Percentiles rank a stretch among this genome's conserved stretches.
These are phyloP conservation scores for Cladosporium sp. DNA, from an alignment of 2,329 filamentous ascomycete genomes.

Conservation along the genomic window DNA sequence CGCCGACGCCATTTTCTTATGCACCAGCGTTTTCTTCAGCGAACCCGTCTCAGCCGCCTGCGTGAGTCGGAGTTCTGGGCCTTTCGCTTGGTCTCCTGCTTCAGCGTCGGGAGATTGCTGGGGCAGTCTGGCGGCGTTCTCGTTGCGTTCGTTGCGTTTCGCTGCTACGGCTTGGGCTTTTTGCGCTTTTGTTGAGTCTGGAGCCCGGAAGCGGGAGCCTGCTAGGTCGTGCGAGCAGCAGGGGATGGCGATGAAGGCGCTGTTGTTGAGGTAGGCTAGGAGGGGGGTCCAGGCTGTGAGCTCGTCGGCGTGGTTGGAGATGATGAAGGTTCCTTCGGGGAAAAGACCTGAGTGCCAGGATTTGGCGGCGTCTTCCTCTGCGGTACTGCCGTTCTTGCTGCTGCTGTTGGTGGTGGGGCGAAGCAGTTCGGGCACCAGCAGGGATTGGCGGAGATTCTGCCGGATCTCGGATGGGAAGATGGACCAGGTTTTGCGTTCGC, in stretches of 20 bases:
- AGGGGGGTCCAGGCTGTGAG: constrained; percentile 94
- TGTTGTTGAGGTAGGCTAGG: constrained; percentile 67
- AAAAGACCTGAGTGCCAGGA: constrained; percentile 59
- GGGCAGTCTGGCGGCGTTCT: constrained; percentile 15
- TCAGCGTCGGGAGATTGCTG: constrained; percentile 17
- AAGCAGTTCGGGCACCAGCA: constrained; percentile 55
- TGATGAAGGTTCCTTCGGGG: constrained; percentile 72
- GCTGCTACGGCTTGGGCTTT: constrained; percentile 13
- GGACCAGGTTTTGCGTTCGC: constrained; percentile 78
- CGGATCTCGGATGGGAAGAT: constrained; percentile 56
- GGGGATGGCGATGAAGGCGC: constrained; percentile 86
- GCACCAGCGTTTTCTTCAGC: constrained; percentile 25
- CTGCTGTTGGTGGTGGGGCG: constrained; percentile 8
- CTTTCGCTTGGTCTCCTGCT: not conserved
- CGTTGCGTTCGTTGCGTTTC: constrained; percentile 16
- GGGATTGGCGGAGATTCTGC: constrained; percentile 51
- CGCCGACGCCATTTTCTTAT: constrained; percentile 54
- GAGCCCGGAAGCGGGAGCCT: constrained; percentile 67
- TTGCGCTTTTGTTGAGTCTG: constrained; percentile 17
- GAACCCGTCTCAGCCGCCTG: constrained; percentile 33
- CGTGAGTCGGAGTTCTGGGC: not conserved
- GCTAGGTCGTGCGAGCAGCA: constrained; percentile 89
- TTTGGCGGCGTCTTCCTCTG: constrained; percentile 7
- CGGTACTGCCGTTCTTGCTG: not conserved
- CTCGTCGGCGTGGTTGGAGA: constrained; percentile 96